Conservation (phyloP, 192 early-diverging fungal species). For the Podila horticola region DNA sequence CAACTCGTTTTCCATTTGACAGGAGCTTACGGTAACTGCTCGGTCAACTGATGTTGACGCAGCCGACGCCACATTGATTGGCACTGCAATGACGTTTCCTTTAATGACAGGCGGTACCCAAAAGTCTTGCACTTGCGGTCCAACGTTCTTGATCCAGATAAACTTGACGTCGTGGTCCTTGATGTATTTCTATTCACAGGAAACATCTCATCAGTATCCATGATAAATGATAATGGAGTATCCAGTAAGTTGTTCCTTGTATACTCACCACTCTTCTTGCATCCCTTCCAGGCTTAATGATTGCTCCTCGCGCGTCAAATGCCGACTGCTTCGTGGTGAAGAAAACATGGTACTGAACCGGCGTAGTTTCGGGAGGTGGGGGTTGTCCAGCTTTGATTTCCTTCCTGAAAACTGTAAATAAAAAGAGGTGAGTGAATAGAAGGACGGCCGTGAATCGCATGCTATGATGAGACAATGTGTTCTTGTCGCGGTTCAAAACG, state of each 20-base stretch:
- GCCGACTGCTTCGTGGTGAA: neutral
- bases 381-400: too few species aligned
- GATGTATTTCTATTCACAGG: neutral
- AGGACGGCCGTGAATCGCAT: too few species aligned
- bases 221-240: too few species aligned
- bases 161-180: neutral
- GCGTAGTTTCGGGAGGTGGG: too few species aligned
- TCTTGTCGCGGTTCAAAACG: neutral
- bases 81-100: constrained; percentile 41
- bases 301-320: neutral
- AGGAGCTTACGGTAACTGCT: neutral
- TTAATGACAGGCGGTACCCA: constrained; percentile 5
- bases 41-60: neutral
- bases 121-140: neutral
- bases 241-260: too few species aligned
- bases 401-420: too few species aligned
- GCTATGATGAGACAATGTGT: too few species aligned
- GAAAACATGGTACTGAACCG: neutral
- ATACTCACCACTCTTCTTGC: too few species aligned
- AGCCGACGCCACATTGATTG: constrained; percentile 8
- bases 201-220: too few species aligned
- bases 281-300: too few species aligned
- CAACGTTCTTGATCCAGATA: neutral
- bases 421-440: too few species aligned
- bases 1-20: neutral